Evolutionary conservation across 2,329 filamentous ascomycete genomes (phyloP).

Genomic region (Aspergillus brunneoviolaceus): DNA sequence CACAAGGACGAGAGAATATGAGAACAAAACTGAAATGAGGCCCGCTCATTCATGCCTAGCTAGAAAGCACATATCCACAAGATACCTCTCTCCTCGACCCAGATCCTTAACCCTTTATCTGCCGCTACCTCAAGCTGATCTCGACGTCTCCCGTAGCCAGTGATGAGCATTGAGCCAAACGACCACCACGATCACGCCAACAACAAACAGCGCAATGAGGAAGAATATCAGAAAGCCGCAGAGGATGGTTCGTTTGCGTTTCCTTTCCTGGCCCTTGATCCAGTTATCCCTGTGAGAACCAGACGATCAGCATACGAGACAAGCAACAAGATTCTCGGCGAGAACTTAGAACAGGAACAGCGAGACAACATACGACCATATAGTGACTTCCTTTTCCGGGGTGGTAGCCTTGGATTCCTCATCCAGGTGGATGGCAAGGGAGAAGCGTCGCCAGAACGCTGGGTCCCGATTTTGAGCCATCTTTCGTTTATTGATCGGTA

Average conservation of each 20-base stretch:
- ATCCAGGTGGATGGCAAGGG: conserved; percentile 56
- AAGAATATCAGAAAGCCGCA: conserved; percentile 38
- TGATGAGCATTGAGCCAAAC: conserved; percentile 43
- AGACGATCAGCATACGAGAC: neutral
- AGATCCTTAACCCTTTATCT: neutral
- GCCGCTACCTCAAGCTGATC: neutral
- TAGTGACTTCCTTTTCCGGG: conserved; percentile 19
- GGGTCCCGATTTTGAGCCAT: conserved; percentile 58
- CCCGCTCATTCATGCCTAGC: conserved; percentile 10
- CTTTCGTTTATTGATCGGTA: neutral
- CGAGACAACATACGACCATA: conserved; percentile 22
- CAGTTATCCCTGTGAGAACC: conserved; percentile 48
- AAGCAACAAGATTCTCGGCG: conserved; percentile 1
- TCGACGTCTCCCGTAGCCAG: conserved; percentile 25
- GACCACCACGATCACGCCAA: conserved; percentile 46
- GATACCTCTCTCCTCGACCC: neutral
- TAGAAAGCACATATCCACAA: neutral
- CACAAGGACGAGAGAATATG: neutral
- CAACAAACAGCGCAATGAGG: conserved; percentile 38
- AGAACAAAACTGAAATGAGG: conserved; percentile 6
- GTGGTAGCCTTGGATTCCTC: conserved; percentile 43
- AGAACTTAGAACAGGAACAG: conserved; percentile 1
- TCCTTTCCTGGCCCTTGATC: conserved; percentile 53
- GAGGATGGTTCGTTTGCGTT: conserved; percentile 50
- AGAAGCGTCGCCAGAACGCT: conserved; percentile 62